A percentile compares a stretch with the other conserved stretches of the same genome.
Evolutionary conservation across 1,284 basidiomycete genomes (phyloP).

Genomic region (Ustilago hordei): DNA sequence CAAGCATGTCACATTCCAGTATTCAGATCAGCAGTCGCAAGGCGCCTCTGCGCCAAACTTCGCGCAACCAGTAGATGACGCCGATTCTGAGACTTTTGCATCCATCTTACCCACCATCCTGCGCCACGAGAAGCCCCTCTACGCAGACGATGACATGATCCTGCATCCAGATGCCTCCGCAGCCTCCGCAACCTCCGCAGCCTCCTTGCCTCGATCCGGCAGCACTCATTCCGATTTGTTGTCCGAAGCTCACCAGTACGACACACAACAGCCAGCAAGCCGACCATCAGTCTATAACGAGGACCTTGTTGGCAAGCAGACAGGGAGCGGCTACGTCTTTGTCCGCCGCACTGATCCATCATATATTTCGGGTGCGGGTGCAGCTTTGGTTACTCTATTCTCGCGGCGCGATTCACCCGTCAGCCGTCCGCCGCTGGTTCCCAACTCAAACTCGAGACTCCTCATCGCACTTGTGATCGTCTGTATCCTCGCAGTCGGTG

Average conservation of each 20-base stretch:
- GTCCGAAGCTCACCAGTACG: conserved; percentile 3
- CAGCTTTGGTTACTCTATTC: conserved; percentile 36
- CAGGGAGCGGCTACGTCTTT: conserved; percentile 47
- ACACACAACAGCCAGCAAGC: background rate
- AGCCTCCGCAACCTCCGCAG: too few relatives aligned
- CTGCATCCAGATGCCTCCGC: background rate
- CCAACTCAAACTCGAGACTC: conserved; percentile 48
- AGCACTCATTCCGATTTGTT: background rate
- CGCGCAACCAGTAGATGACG: background rate
- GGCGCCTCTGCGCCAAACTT: background rate
- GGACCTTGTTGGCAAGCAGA: conserved; percentile 44
- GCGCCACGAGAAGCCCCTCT: background rate
- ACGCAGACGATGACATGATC: background rate
- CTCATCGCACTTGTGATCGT: conserved; percentile 44
- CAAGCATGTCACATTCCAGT: conserved; percentile 38
- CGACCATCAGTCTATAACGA: conserved; percentile 15
- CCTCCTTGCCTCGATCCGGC: background rate
- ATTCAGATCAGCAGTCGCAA: conserved; percentile 26
- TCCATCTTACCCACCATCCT: conserved; percentile 5
- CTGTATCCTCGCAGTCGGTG: conserved; percentile 45
- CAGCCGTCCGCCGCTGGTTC: conserved; percentile 46
- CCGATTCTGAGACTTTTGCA: background rate
- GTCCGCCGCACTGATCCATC: conserved; percentile 22
- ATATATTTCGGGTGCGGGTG: conserved; percentile 23
- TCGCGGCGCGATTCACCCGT: conserved; percentile 33